phyloP scores from a whole-genome alignment of 164 flowering plant species.

The Umbellularia californica region DNA sequence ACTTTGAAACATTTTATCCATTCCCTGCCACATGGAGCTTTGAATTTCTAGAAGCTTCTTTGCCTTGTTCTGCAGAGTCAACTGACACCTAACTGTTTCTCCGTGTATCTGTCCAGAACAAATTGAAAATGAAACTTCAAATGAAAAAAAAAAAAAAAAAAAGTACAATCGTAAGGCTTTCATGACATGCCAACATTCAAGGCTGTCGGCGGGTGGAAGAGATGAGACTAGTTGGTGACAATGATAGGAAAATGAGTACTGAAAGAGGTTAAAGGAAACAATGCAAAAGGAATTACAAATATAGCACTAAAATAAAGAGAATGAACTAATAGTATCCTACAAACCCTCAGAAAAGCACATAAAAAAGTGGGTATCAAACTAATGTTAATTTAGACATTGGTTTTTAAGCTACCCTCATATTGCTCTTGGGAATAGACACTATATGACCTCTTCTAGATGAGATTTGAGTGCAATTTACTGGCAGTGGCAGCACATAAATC shows the following conservation, averaged over 20 bases:
- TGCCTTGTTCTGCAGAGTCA: conserved; percentile 61
- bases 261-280: not conserved
- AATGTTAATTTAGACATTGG: too few species aligned
- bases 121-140: not conserved
- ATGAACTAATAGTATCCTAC: too few species aligned
- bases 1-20: conserved; percentile 81
- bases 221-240: not conserved
- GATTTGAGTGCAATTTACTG: too few species aligned
- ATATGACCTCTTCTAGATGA: too few species aligned
- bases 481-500: too few species aligned
- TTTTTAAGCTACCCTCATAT: too few species aligned
- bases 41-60: conserved; percentile 69
- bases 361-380: too few species aligned
- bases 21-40: conserved; percentile 60
- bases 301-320: not conserved
- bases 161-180: not conserved
- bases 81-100: conserved; percentile 62
- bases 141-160: not conserved
- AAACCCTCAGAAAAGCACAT: too few species aligned
- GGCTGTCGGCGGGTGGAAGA: not conserved
- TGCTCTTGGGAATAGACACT: too few species aligned
- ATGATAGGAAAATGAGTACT: not conserved
- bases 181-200: not conserved
- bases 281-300: not conserved
- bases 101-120: conserved; percentile 72